Base-by-base conservation (phyloP, 2,329 filamentous ascomycete species). In the Sclerotinia glacialis region DNA sequence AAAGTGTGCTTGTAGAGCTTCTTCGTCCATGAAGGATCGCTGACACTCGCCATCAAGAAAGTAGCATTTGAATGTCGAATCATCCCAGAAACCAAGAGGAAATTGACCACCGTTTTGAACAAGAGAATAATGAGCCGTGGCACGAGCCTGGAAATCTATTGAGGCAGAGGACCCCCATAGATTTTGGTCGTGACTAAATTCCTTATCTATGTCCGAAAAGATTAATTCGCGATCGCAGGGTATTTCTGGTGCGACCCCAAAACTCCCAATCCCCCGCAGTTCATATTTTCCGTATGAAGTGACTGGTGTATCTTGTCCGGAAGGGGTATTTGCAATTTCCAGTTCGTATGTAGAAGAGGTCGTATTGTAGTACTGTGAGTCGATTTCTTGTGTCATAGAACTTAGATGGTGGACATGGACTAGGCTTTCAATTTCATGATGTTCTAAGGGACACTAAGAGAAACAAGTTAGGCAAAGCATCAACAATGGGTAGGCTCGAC, bases 381-480 rank as follows among this genome's bases (percentile, higher is more conserved):
- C 44, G 28, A 8, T 8, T 61, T 49, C 58, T 61, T 50, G 58
- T 49, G 34, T 26, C 14, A 18, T 62, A 50, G 40, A 61, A 60
- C 44, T 61, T 18, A 65, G 47, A 47, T 60, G 64, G 11, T 63
- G 66, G 7, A 68, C 58, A 26, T 12, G 60, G 63, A 73, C 67
- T n/a, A 76, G 71, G n/a, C 44, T 67, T 12, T 62, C 65, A 26
- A 73, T 70, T 44, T 76, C 74, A 56, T 75, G 73, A 65, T 76
- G 74, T 28, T 74, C 68, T 23, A 75, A 64, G 21, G 71, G 71
- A 62, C 74, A 76, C 73, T 74, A 60, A 18, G 44, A 14, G 26
- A 16, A 31, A 56, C 14, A n/a, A 37, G 16, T 44, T n/a, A 23
- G n/a, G 31, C n/a, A 34, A 60, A 37, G 28, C 14, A 59, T 64